Evolutionary conservation across 106 monocot species (phyloP), one percentile per base, ranked within the genome.

Genomic region (Dendrobium chrysotoxum): DNA sequence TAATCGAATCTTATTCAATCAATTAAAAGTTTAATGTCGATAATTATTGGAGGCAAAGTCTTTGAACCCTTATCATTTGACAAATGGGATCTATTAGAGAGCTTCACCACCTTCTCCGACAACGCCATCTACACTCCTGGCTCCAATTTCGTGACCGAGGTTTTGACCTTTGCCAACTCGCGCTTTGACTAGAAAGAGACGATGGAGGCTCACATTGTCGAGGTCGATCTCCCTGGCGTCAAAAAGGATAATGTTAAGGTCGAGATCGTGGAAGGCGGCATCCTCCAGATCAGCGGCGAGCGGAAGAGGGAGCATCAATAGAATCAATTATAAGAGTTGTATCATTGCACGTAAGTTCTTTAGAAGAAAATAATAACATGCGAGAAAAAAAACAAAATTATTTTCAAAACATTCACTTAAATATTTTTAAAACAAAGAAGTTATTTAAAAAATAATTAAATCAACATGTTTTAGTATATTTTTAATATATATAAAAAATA

Each of bases 121-220:
- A 53, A 53, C 53, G 53, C 64, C 64, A 7, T 64, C 20, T 21
- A 7, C 1, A 41, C 35, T 76, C 42, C 75, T 0, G 76, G 42
- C 8, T 44, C 76, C 28, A 77, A 26, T 55, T 39, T 4, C 61
- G 75, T 53, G 7, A 40, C 20, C 42, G 83, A 83, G 53, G 78
- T 77, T 38, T 78, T 78, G 4, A 45, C 83, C 38, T 78, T 83
- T 26, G 83, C 83, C 39, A 83, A 83, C 53, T 38, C 83, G 13
- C 78, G 78, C 30, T 72, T 83, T 16, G 83, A 83, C 72, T 83
- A 78, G 83, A 83, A 83, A 45, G 83, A 83, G 40, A 83, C 83
- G 2, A 67, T 77, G 11, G 83, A 83, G 28, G 83, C 83, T 11
- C 83, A 83, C 42, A 61, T 83, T 1, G 77, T 83, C 78, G 78